Evolutionary conservation across 306 rosid genomes (phyloP).

Genomic region (Abrus precatorius): DNA sequence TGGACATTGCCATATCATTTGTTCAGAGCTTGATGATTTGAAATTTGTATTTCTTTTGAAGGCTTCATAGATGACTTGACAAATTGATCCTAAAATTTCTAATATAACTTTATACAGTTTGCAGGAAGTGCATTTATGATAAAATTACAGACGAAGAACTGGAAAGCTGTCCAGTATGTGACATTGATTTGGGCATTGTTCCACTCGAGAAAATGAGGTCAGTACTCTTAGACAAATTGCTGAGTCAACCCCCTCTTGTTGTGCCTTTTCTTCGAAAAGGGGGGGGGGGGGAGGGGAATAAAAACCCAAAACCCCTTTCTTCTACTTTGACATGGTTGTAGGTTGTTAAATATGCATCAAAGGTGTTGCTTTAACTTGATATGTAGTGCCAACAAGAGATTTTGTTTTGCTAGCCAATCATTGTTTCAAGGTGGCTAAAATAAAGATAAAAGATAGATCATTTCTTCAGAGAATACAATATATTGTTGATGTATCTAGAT

Average conservation of each 20-base stretch:
- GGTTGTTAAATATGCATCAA: slow-evolving; percentile 7
- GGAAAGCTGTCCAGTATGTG: slow-evolving; percentile 78
- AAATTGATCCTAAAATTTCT: slow-evolving; percentile 19
- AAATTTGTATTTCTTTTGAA: slow-evolving; percentile 1
- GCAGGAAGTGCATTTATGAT: slow-evolving; percentile 84
- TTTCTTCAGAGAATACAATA: not conserved
- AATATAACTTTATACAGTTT: slow-evolving; percentile 65
- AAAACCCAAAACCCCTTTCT: not conserved
- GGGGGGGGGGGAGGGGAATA: not conserved
- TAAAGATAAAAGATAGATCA: not conserved
- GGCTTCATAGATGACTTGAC: slow-evolving; percentile 2
- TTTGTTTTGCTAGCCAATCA: not conserved
- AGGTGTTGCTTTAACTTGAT: slow-evolving; percentile 14
- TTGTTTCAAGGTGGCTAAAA: not conserved
- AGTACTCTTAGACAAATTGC: slow-evolving; percentile 25
- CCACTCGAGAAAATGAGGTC: slow-evolving; percentile 83
- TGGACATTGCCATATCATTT: slow-evolving; percentile 4
- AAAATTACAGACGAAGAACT: slow-evolving; percentile 71
- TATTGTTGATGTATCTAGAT: not conserved
- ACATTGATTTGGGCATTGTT: slow-evolving; percentile 65
- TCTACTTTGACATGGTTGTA: slow-evolving; percentile 4
- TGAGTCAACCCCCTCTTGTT: not conserved
- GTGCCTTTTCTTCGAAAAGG: not conserved
- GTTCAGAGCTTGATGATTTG: slow-evolving; percentile 9
- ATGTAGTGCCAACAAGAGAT: not conserved